phyloP scores from a whole-genome alignment of 192 early-diverging fungal species.

The Coemansia sp. region DNA sequence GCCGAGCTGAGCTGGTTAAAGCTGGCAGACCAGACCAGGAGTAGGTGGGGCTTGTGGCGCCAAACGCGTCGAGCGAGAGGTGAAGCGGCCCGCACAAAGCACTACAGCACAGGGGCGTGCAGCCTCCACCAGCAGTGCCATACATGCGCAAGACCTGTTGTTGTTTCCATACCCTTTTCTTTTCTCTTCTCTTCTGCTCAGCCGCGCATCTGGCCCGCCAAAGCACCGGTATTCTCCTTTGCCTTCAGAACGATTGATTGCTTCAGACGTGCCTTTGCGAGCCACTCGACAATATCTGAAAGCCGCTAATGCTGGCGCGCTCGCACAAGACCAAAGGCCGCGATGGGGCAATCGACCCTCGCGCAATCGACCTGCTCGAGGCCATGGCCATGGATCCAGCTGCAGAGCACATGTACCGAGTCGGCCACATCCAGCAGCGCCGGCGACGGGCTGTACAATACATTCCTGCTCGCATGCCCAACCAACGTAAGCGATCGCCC shows the following conservation, averaged over 20 bases:
- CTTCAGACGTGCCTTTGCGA: background rate
- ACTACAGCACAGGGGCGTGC: background rate
- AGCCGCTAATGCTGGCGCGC: slow-evolving; percentile 19
- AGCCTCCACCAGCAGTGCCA: background rate
- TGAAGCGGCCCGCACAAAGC: background rate
- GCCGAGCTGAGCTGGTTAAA: background rate
- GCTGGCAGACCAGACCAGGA: background rate
- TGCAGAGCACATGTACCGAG: slow-evolving; percentile 6
- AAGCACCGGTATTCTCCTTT: background rate
- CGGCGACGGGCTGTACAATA: slow-evolving; percentile 30
- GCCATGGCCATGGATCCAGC: slow-evolving; percentile 26
- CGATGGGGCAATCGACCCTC: slow-evolving; percentile 18
- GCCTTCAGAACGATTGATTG: background rate
- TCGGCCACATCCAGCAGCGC: slow-evolving; percentile 21
- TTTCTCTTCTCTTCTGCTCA: slow-evolving; percentile 1
- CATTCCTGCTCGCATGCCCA: slow-evolving; percentile 7
- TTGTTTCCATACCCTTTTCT: slow-evolving; percentile 1
- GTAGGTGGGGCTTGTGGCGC: slow-evolving; percentile 15
- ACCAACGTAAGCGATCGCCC: slow-evolving; percentile 29
- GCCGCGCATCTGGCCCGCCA: background rate
- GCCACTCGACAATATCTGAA: background rate
- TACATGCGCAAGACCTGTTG: background rate
- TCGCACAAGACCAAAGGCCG: slow-evolving; percentile 13
- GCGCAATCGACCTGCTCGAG: slow-evolving; percentile 24
- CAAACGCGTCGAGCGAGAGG: background rate